These are phyloP conservation scores for Cokeromyces recurvatus DNA, from an alignment of 371 early-diverging fungal genomes.

Conservation along the genomic window DNA sequence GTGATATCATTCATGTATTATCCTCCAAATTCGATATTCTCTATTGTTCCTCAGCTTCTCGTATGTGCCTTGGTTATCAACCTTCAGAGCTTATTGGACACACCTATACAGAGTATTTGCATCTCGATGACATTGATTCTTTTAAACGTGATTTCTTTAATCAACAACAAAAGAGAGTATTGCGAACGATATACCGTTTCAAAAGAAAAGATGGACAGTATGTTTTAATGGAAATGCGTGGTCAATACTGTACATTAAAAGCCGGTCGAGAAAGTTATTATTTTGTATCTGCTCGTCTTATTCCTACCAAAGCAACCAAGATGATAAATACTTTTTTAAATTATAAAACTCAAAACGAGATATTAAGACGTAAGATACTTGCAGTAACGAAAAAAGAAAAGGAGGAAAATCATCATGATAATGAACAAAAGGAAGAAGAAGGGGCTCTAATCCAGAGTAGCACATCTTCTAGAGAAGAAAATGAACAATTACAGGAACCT, in stretches of 20 bases:
- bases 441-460: no score
- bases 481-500: slow-evolving; percentile 8
- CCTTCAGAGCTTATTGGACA: slow-evolving; percentile 25
- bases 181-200: slow-evolving; percentile 11
- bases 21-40: slow-evolving; percentile 12
- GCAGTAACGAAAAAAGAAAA: not conserved
- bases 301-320: slow-evolving; percentile 12
- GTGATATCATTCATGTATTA: slow-evolving; percentile 40
- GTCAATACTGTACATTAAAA: slow-evolving; percentile 15
- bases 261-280: not conserved
- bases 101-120: slow-evolving; percentile 18
- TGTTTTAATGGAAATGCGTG: slow-evolving; percentile 15
- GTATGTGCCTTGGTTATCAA: slow-evolving; percentile 42
- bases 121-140: slow-evolving; percentile 23
- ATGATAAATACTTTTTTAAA: slow-evolving; percentile 21
- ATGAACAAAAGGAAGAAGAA: not conserved
- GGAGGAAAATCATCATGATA: slow-evolving; percentile 11
- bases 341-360: slow-evolving; percentile 21
- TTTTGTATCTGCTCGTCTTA: slow-evolving; percentile 17
- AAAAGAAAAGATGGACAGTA: slow-evolving; percentile 22
- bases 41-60: slow-evolving; percentile 31
- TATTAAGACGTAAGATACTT: slow-evolving; percentile 11
- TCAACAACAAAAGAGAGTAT: slow-evolving; percentile 7
- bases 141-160: slow-evolving; percentile 20
- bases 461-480: no score